Evolutionary conservation across 495 filamentous ascomycete species (phyloP).

Genomic region (Aspergillus baeticus): DNA sequence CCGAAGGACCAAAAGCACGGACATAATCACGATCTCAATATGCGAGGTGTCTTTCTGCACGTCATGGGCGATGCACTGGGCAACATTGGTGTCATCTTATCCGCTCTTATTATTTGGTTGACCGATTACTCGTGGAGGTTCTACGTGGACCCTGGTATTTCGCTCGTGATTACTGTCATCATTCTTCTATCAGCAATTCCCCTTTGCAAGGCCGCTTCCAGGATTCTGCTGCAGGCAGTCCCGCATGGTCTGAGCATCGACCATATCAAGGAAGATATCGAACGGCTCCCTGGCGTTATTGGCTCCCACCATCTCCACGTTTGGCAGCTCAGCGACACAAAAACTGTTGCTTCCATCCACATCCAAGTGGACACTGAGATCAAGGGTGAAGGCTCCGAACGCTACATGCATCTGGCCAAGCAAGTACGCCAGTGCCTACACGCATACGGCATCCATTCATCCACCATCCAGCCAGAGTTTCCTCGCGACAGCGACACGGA

Average conservation of each 20-base stretch:
- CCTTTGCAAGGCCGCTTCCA: conserved; percentile 87
- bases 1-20: conserved; percentile 55
- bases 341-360: conserved; percentile 87
- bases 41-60: conserved; percentile 96
- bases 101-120: conserved; percentile 90
- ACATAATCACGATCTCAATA: conserved; percentile 88
- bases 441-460: conserved; percentile 95
- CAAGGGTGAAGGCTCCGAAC: conserved; percentile 66
- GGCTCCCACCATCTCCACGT: conserved; percentile 95
- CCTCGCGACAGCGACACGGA: conserved; percentile 61
- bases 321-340: conserved; percentile 94
- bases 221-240: conserved; percentile 91
- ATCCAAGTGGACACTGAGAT: conserved; percentile 81
- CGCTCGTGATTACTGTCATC: conserved; percentile 93
- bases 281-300: conserved; percentile 75
- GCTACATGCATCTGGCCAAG: conserved; percentile 85
- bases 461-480: conserved; percentile 97
- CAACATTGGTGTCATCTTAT: conserved; percentile 94
- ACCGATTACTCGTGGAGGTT: conserved; percentile 64
- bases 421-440: conserved; percentile 83
- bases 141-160: conserved; percentile 91
- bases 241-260: conserved; percentile 82
- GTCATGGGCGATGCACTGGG: conserved; percentile 95
- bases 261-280: conserved; percentile 90
- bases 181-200: conserved; percentile 90